Evolutionary conservation across 345 rosid genomes (phyloP).

Genomic region (Citrus cavaleriei): DNA sequence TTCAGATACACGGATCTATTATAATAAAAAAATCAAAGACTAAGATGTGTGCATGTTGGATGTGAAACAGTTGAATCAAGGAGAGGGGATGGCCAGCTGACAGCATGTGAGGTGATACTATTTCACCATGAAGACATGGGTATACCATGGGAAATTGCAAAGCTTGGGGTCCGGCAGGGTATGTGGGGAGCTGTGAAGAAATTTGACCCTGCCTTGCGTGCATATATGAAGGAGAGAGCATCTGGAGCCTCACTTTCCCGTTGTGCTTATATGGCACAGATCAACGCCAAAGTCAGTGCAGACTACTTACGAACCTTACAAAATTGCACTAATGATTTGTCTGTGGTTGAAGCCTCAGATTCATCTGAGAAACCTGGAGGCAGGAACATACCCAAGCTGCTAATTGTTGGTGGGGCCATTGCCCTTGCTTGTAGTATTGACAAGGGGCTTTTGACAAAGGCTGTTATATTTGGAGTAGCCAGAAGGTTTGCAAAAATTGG

Average conservation of each 20-base stretch:
- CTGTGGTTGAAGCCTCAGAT: conserved; percentile 24
- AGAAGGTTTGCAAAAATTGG: conserved; percentile 83
- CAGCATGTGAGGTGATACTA: conserved; percentile 87
- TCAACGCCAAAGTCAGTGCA: conserved; percentile 73
- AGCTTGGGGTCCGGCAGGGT: conserved; percentile 91
- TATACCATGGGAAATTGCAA: conserved; percentile 94
- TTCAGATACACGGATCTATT: not conserved
- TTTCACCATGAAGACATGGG: conserved; percentile 99
- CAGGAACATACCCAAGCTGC: conserved; percentile 57
- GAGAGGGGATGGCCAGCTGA: conserved; percentile 74
- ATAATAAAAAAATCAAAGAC: not conserved
- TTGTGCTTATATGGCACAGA: conserved; percentile 74
- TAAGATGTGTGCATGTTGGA: conserved; percentile 11
- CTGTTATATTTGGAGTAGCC: conserved; percentile 86
- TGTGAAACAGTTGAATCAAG: conserved; percentile 75
- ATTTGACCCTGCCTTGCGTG: conserved; percentile 77
- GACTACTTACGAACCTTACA: conserved; percentile 63
- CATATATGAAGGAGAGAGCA: conserved; percentile 62
- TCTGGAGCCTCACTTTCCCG: conserved; percentile 55
- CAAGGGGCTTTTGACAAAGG: conserved; percentile 89
- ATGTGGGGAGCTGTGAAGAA: conserved; percentile 99
- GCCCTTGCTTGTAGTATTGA: conserved; percentile 84
- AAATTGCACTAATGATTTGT: conserved; percentile 22
- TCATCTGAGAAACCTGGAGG: conserved; percentile 40
- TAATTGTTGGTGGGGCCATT: conserved; percentile 84